phyloP scores from a whole-genome alignment of 257 asterid species.

The Sherardia arvensis region DNA sequence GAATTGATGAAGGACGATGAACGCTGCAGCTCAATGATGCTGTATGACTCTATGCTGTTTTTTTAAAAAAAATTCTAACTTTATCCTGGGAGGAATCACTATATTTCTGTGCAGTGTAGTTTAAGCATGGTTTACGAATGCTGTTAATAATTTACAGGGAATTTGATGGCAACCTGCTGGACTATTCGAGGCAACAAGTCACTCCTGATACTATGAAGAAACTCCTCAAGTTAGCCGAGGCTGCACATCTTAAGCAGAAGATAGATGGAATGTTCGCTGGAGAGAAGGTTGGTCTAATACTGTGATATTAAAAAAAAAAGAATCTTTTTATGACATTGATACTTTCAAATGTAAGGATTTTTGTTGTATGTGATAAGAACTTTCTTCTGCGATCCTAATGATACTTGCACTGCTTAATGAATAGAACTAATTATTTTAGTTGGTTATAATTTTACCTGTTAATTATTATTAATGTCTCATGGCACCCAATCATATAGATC shows the following conservation, averaged over 20 bases:
- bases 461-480: neutral
- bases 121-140: neutral
- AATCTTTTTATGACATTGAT: neutral
- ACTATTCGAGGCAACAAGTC: slow-evolving; percentile 82
- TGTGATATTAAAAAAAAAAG: neutral
- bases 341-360: neutral
- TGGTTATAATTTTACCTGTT: neutral
- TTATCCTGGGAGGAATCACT: neutral
- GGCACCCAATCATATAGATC: neutral
- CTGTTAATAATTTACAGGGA: neutral
- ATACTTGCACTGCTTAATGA: neutral
- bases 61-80: neutral
- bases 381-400: neutral
- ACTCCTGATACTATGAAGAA: slow-evolving; percentile 62
- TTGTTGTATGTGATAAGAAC: neutral
- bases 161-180: slow-evolving; percentile 31
- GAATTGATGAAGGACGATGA: slow-evolving; percentile 61
- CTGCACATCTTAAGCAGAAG: slow-evolving; percentile 77
- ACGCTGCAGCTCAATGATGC: slow-evolving; percentile 80
- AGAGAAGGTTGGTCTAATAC: slow-evolving; percentile 57
- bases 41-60: slow-evolving; percentile 33
- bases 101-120: neutral
- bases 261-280: slow-evolving; percentile 79
- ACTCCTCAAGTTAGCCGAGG: slow-evolving; percentile 71
- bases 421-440: too few relatives aligned